Conservation (phyloP, 1,139 yeast species). For the Blastobotrys buckinghamii region DNA sequence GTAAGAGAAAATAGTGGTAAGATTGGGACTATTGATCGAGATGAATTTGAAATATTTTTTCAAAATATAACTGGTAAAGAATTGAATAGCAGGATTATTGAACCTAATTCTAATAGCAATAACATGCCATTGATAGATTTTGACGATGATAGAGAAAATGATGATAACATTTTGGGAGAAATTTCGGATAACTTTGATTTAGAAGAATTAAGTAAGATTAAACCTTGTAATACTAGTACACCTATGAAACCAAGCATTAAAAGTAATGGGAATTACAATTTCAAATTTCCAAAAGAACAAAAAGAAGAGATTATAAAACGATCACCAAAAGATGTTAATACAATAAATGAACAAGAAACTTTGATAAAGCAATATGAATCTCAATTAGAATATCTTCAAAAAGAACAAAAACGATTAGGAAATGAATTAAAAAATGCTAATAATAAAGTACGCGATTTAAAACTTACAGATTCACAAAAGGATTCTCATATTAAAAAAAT, state of each 20-base stretch:
- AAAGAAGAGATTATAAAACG: neutral
- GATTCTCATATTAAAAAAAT: slow-evolving; percentile 15
- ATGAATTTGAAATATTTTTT: slow-evolving; percentile 12
- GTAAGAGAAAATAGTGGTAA: neutral
- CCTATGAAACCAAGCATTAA: neutral
- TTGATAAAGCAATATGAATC: slow-evolving; percentile 16
- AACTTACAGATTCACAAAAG: slow-evolving; percentile 13
- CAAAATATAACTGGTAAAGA: slow-evolving; percentile 7
- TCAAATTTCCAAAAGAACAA: neutral
- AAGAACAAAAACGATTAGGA: slow-evolving; percentile 11
- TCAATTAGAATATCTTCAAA: slow-evolving; percentile 12
- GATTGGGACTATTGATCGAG: slow-evolving; percentile 3
- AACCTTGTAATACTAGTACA: neutral
- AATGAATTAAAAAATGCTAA: slow-evolving; percentile 11
- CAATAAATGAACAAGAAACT: slow-evolving; percentile 15
- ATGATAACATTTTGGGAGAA: too few species aligned
- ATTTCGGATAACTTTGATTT: too few species aligned
- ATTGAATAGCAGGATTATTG: slow-evolving; percentile 8
- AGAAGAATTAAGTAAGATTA: neutral
- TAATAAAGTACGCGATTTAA: slow-evolving; percentile 13
- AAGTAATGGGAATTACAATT: neutral
- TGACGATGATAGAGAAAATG: neutral
- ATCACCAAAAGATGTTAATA: slow-evolving; percentile 6
- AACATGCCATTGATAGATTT: neutral
- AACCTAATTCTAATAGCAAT: neutral